phyloP scores from a whole-genome alignment of 306 rosid genomes.

The Bauhinia variegata region DNA sequence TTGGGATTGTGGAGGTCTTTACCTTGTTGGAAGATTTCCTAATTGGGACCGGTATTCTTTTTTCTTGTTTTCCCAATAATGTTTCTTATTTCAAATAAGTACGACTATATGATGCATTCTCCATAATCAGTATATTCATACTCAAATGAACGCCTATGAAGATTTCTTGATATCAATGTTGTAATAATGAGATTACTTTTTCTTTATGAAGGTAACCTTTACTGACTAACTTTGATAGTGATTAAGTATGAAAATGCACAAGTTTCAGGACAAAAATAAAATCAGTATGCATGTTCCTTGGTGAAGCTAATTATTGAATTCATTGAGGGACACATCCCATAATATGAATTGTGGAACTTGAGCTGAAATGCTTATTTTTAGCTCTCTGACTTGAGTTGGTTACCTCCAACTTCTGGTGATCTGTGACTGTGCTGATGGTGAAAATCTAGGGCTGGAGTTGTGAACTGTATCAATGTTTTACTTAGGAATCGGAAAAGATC shows the following conservation, averaged over 20 bases:
- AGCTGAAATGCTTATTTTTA: not conserved
- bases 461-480: slow-evolving; percentile 17
- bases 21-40: slow-evolving; percentile 95
- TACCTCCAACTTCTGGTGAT: slow-evolving; percentile 15
- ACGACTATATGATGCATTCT: not conserved
- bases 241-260: slow-evolving; percentile 15
- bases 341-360: not conserved
- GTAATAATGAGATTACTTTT: slow-evolving; percentile 16
- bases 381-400: slow-evolving; percentile 24
- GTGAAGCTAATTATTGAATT: slow-evolving; percentile 26
- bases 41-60: slow-evolving; percentile 89
- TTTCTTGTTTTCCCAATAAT: not conserved
- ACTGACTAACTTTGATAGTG: slow-evolving; percentile 19
- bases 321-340: slow-evolving; percentile 15
- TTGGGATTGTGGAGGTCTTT: slow-evolving; percentile 98
- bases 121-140: slow-evolving; percentile 32
- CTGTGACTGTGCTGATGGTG: slow-evolving; percentile 1
- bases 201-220: slow-evolving; percentile 12
- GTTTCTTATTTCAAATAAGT: slow-evolving; percentile 1
- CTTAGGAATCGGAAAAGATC: slow-evolving; percentile 9
- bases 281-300: slow-evolving; percentile 1
- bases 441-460: not conserved
- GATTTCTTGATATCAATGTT: slow-evolving; percentile 27
- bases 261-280: slow-evolving; percentile 7
- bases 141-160: slow-evolving; percentile 27